Evolutionary conservation across 164 flowering plant species (phyloP), one percentile per base, ranked within the genome.

Genomic region (Berberis thunbergii): DNA sequence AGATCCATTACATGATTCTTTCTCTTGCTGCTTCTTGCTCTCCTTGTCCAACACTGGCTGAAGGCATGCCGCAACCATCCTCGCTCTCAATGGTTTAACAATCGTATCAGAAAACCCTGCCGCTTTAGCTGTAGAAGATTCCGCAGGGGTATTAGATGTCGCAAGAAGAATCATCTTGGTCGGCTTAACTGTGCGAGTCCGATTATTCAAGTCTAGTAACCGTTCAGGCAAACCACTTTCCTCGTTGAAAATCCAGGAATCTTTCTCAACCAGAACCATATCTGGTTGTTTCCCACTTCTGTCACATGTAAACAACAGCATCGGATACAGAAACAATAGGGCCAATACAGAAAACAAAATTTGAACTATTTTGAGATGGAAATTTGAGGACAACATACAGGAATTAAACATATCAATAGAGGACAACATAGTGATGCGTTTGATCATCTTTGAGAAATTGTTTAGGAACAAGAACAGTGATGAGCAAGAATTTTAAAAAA

Each of bases 71-170:
- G 88, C 96, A 45, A 89, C 69, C 89, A 84, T 85, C 63, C 96
- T 86, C 60, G 91, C 83, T 62, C 98, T 79, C 72, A 92, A 62
- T 50, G 98, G 98, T 72, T 92, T 92, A 91, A 85, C 78, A 12
- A 92, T 79, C 53, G 85, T 84, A 59, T 91, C 89, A 38, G 80
- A 78, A 77, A 88, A 89, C 13, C 97, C 98, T 48, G 77, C 83
- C 6, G 80, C 78, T 67, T 83, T 89, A 52, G 96, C 95, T 62
- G 76, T 80, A 2, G 79, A 82, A 60, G 78, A 67, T 71, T 89
- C 98, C 9, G 68, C 71, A 45, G 55, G 53, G 10, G 70, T 73
- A 11, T 86, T 79, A 62, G 81, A 82, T 11, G 91, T 89, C 4
- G 92, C 96, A 4, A 92, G 85, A 62, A 92, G 96, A 65, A 89